A percentile compares a stretch with the other conserved stretches of the same genome.
phyloP scores from a whole-genome alignment of 768 basidiomycete species.

The Tricholoma sp. region DNA sequence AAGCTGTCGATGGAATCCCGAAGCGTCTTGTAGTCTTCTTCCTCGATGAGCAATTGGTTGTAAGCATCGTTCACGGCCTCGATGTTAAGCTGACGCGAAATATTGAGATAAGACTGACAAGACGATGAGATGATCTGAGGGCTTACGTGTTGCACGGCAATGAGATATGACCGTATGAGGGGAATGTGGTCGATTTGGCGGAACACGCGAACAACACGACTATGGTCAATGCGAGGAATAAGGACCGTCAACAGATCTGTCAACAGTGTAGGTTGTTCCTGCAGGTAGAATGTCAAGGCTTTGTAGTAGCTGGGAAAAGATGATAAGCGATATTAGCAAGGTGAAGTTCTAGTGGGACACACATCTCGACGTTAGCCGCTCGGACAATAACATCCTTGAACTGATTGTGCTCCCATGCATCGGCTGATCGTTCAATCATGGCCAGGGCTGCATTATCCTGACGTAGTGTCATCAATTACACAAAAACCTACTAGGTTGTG shows the following conservation, averaged over 20 bases:
- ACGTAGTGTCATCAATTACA: slow-evolving; percentile 4
- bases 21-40: slow-evolving; percentile 97
- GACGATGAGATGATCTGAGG: neutral
- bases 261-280: slow-evolving; percentile 88
- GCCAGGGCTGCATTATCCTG: slow-evolving; percentile 96
- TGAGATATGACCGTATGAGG: slow-evolving; percentile 92
- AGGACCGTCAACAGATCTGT: slow-evolving; percentile 91
- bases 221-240: slow-evolving; percentile 92
- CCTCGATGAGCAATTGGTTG: slow-evolving; percentile 97
- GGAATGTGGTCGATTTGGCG: slow-evolving; percentile 93
- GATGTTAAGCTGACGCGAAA: slow-evolving; percentile 69
- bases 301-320: slow-evolving; percentile 76
- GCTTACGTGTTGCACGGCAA: slow-evolving; percentile 89
- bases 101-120: neutral
- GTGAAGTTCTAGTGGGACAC: slow-evolving; percentile 16
- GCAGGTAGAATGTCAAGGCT: slow-evolving; percentile 88
- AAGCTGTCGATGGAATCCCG: slow-evolving; percentile 98
- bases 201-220: slow-evolving; percentile 95
- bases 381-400: slow-evolving; percentile 98
- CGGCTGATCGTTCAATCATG: slow-evolving; percentile 98
- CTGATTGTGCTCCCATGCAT: slow-evolving; percentile 99
- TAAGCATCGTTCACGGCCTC: slow-evolving; percentile 98
- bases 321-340: slow-evolving; percentile 6
- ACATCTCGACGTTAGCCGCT: slow-evolving; percentile 98
- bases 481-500: neutral